A percentile compares a stretch with the other conserved stretches of the same genome.
Evolutionary conservation across 306 rosid species (phyloP).

Genomic region (Ceratonia siliqua): DNA sequence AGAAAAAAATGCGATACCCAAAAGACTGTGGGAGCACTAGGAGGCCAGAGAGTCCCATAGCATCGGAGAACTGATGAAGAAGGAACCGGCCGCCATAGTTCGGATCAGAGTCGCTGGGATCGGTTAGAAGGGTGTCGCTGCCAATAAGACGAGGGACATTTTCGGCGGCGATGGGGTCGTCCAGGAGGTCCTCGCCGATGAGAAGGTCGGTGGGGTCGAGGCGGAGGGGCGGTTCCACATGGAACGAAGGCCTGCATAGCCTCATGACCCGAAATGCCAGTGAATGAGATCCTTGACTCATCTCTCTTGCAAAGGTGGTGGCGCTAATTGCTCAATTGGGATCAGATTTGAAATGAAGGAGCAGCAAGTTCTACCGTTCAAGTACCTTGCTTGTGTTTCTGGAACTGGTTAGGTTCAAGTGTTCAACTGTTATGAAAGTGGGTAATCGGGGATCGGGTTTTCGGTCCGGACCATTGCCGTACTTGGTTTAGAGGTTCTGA

Average conservation of each 20-base stretch:
- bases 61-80: constrained; percentile 68
- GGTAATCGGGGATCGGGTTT: too few species aligned
- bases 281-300: constrained; percentile 69
- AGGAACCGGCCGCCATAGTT: constrained; percentile 69
- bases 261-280: constrained; percentile 93
- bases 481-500: too few species aligned
- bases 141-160: constrained; percentile 46
- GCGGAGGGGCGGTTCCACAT: constrained; percentile 82
- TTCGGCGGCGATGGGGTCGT: constrained; percentile 63
- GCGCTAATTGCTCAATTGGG: background rate
- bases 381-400: background rate
- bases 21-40: constrained; percentile 98
- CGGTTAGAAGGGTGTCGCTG: constrained; percentile 3
- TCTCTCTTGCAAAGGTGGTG: constrained; percentile 17
- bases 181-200: constrained; percentile 83
- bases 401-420: background rate
- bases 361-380: background rate
- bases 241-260: constrained; percentile 85
- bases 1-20: constrained; percentile 47
- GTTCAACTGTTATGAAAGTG: background rate
- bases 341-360: background rate
- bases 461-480: too few species aligned
- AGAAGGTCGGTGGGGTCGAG: constrained; percentile 81
- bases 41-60: constrained; percentile 94
- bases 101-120: constrained; percentile 59